Conservation (phyloP, 1,139 yeast species). For the Hyphopichia buzzinii region DNA sequence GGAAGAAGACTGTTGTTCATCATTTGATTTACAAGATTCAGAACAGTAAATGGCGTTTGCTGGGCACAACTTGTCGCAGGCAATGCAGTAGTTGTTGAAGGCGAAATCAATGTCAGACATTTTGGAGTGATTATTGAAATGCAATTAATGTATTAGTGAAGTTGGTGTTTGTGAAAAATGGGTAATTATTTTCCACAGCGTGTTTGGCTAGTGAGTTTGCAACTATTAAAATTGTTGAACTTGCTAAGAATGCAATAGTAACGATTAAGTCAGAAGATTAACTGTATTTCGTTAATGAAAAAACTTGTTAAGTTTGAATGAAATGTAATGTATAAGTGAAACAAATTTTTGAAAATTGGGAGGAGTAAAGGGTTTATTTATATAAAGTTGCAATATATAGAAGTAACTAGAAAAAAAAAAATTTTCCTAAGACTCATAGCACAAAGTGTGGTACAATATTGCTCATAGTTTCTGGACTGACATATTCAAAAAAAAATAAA, state of each 20-base stretch:
- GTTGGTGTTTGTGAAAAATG: neutral
- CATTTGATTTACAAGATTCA: slow-evolving; percentile 50
- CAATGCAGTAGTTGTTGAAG: slow-evolving; percentile 65
- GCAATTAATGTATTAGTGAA: neutral
- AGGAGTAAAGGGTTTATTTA: neutral
- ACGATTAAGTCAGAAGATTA: no score
- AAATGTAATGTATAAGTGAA: neutral
- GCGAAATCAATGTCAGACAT: slow-evolving; percentile 40
- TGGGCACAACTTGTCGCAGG: slow-evolving; percentile 60
- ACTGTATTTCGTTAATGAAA: neutral
- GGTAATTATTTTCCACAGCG: neutral
- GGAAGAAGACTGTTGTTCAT: slow-evolving; percentile 26
- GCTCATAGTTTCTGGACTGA: neutral
- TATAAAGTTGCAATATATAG: neutral
- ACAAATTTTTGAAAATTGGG: neutral
- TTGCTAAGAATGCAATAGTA: no score
- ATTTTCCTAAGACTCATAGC: neutral
- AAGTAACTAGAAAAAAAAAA: neutral
- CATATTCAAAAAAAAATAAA: neutral
- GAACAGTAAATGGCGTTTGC: slow-evolving; percentile 59
- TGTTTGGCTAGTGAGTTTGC: neutral
- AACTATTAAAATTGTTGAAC: neutral
- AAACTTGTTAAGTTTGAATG: neutral
- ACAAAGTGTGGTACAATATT: neutral
- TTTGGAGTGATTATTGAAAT: slow-evolving; percentile 1